Evolutionary conservation across 1,139 yeast genomes (phyloP).

Genomic region (Waltiozyma sp.): DNA sequence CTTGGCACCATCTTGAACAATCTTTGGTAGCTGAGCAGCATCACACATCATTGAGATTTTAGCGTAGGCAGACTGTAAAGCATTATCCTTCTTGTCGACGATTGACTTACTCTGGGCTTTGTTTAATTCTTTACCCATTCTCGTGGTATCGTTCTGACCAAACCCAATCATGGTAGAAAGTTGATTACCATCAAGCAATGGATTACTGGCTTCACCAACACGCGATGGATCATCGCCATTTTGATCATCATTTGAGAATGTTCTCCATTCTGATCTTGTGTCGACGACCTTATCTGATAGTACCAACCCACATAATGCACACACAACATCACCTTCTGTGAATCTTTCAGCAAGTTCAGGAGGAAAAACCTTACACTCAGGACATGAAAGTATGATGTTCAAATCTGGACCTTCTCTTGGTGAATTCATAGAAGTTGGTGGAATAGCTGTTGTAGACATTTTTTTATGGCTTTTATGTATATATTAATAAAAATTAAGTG

Average conservation of each 20-base stretch:
- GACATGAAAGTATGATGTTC: constrained; percentile 85
- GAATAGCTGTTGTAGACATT: neutral
- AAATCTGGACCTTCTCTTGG: constrained; percentile 53
- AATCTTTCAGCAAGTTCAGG: constrained; percentile 93
- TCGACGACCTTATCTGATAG: constrained; percentile 88
- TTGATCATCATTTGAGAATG: constrained; percentile 93
- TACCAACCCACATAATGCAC: constrained; percentile 93
- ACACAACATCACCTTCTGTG: constrained; percentile 95
- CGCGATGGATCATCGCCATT: constrained; percentile 98
- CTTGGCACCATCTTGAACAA: constrained; percentile 95
- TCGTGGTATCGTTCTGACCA: constrained; percentile 51
- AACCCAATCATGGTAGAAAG: constrained; percentile 81
- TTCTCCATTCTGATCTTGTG: constrained; percentile 97
- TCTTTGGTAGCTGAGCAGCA: constrained; percentile 87
- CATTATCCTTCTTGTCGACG: constrained; percentile 81
- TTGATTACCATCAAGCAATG: constrained; percentile 82
- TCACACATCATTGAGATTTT: constrained; percentile 94
- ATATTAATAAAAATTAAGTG: neutral
- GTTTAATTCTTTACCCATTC: constrained; percentile 75
- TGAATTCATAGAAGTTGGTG: constrained; percentile 3
- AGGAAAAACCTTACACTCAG: constrained; percentile 91
- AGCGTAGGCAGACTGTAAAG: constrained; percentile 79
- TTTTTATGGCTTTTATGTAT: neutral
- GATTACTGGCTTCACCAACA: constrained; percentile 98
- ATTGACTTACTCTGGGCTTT: constrained; percentile 81